Conservation (phyloP, 2,329 filamentous ascomycete genomes). For the Bipolaris sorokiniana region DNA sequence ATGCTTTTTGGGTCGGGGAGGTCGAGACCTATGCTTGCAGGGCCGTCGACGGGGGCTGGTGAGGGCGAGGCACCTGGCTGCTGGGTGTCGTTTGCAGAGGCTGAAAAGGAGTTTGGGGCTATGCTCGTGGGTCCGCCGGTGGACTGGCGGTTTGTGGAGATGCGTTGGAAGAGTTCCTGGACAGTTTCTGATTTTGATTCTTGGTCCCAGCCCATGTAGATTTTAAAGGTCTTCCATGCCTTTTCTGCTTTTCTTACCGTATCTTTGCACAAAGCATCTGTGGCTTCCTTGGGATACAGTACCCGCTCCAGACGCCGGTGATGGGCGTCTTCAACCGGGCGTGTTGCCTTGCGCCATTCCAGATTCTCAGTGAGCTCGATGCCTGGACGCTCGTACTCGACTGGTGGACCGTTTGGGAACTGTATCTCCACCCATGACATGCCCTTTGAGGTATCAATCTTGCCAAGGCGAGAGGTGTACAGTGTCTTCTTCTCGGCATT, state of each 20-base stretch:
- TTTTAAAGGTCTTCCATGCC: constrained; percentile 32
- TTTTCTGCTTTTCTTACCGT: constrained; percentile 26
- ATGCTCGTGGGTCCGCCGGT: constrained; percentile 11
- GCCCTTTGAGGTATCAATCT: constrained; percentile 50
- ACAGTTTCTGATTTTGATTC: constrained; percentile 20
- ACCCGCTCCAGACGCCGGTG: constrained; percentile 46
- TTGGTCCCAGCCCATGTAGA: constrained; percentile 35
- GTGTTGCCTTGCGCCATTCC: constrained; percentile 40
- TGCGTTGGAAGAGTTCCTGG: constrained; percentile 21
- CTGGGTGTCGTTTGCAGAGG: constrained; percentile 23
- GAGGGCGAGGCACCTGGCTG: constrained; percentile 19
- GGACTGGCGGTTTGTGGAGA: constrained; percentile 11
- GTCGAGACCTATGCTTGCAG: constrained; percentile 26
- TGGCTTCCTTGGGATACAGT: constrained; percentile 29
- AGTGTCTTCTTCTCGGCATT: constrained; percentile 37
- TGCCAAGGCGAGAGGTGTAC: constrained; percentile 44
- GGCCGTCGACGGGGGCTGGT: constrained; percentile 13
- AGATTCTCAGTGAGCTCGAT: constrained; percentile 50
- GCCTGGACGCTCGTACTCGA: constrained; percentile 57
- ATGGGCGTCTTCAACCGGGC: constrained; percentile 39
- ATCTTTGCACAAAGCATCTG: constrained; percentile 34
- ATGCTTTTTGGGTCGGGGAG: constrained; percentile 37
- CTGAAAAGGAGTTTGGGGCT: constrained; percentile 13
- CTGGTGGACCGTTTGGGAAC: constrained; percentile 57
- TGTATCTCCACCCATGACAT: constrained; percentile 56